Base-by-base conservation (phyloP, 257 asterid genomes). In the Plantago major region DNA sequence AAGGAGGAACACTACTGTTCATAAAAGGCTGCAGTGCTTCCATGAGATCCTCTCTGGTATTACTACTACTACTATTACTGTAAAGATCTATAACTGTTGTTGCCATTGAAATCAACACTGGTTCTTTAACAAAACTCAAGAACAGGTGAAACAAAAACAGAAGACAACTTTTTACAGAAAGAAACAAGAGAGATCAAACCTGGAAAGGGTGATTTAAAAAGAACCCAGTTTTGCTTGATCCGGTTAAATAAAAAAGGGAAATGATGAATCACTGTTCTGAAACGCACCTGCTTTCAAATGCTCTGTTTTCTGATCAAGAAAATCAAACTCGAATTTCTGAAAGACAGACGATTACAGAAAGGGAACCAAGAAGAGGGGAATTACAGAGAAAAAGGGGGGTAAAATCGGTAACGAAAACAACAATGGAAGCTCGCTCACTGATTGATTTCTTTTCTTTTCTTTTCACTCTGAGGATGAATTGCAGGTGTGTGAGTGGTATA, bases 311-410 rank as follows among this genome's bases (percentile, higher is more conserved):
- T 55, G 40, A 54, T 66, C n/a, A n/a, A n/a, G n/a, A n/a, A n/a
- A n/a, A n/a, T n/a, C n/a, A n/a, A n/a, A n/a, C n/a, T 45, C 17
- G 52, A 67, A 42, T 30, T 71, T 72, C 71, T 71, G 90, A 89
- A 86, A 85, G 90, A 84, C 93, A 82, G 95, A 86, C 71, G 88
- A 80, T 64, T 83, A 86, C 95, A 86, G 93, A 85, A 85, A 73
- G 93, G 93, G 95, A 89, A 84, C 84, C 57, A 73, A 80, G 96
- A 84, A 89, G 90, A 83, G 90, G 93, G 96, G 81, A 26, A 62
- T 55, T 33, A 63, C 38, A 73, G 79, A 85, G 75, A n/a, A n/a
- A 71, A 74, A 19, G 77, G 84, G 85, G 63, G 60, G 55, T 38
- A 77, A 59, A 47, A 11, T 14, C 10, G 54, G 5, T 69, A 51